Evolutionary conservation across 2,329 filamentous ascomycete species (phyloP).

Genomic region (Periconia sp.): DNA sequence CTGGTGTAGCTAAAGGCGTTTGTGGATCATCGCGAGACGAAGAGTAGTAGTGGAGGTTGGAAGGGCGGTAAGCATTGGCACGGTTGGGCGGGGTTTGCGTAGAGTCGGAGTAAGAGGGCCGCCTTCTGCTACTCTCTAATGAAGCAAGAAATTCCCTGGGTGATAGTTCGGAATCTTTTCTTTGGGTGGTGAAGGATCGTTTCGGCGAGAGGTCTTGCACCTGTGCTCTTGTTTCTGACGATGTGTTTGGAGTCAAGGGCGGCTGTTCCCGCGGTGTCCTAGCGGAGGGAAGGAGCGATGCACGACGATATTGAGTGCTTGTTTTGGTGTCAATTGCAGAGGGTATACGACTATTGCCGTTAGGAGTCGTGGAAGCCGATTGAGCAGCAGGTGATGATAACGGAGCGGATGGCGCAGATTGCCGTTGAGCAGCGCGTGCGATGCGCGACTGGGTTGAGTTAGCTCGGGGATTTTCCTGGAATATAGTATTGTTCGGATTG

Average conservation of each 20-base stretch:
- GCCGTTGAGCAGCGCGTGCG: constrained; percentile 36
- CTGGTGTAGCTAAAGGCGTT: constrained; percentile 26
- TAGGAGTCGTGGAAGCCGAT: constrained; percentile 27
- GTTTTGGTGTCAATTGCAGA: constrained; percentile 29
- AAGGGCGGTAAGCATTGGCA: constrained; percentile 36
- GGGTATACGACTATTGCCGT: constrained; percentile 27
- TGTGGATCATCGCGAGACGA: constrained; percentile 32
- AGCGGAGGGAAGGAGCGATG: constrained; percentile 34
- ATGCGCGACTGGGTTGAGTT: constrained; percentile 37
- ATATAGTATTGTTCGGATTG: constrained; percentile 4
- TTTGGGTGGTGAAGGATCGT: constrained; percentile 25
- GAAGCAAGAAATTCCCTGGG: constrained; percentile 39
- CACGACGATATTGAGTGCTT: constrained; percentile 27
- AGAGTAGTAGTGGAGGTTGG: constrained; percentile 41
- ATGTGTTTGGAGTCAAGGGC: constrained; percentile 27
- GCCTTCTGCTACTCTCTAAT: constrained; percentile 21
- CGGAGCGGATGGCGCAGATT: constrained; percentile 36
- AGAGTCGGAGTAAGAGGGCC: constrained; percentile 36
- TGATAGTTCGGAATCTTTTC: constrained; percentile 32
- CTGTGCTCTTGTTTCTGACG: constrained; percentile 24
- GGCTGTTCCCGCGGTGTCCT: constrained; percentile 28
- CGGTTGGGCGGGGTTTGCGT: constrained; percentile 36
- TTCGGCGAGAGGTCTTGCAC: constrained; percentile 32
- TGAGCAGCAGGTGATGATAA: constrained; percentile 24
- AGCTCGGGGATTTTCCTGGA: constrained; percentile 2